Evolutionary conservation across 2,329 filamentous ascomycete species (phyloP), one percentile per base, ranked within the genome.

Genomic region (Colletotrichum endophyticum): DNA sequence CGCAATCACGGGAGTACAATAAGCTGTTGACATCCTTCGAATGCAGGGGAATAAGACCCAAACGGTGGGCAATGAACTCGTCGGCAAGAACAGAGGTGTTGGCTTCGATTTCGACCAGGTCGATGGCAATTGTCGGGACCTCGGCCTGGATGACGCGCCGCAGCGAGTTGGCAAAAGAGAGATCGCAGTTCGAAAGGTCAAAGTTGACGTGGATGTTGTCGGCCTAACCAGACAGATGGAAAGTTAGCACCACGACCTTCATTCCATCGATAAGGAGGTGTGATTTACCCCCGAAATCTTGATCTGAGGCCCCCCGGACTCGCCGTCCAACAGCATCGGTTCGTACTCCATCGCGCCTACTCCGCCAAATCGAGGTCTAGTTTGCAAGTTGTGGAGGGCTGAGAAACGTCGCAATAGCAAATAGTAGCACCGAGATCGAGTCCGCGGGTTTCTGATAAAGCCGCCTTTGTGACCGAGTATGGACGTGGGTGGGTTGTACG

Each of bases 1-100:
- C 95, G 88, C 97, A 99, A 86, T 99, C 96, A 82, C 96, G 94
- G 66, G 95, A 94, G 87, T 98, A 98, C 78, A 94, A 90, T 78
- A 99, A 91, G 81, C 94, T 91, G 79, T 96, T 95, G 80, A 96
- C 93, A 82, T 95, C 94, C 82, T 95, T 95, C 74, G 95, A 95
- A 84, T 94, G 93, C 64, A 99, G 92, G 1, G 97, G 97, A 73
- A 99, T 93, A 63, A 99, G 92, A 36, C 97, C 96, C 16, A 99
- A 91, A 62, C 96, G 94, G 86, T 99, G 96, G 66, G 95, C 94
- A 80, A 99, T 93, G 85, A 99, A 98, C 86, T 99, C 96, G 86
- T 99, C 96, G 77, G 96, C 95, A 16, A 99, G 92, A 6, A 98
- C 96, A n/a, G 96, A 98, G 74, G 94, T 98, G 89, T 99, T 99